Base-by-base conservation (phyloP, 352 stramenopile species). In the Phytopythium kandeliae region DNA sequence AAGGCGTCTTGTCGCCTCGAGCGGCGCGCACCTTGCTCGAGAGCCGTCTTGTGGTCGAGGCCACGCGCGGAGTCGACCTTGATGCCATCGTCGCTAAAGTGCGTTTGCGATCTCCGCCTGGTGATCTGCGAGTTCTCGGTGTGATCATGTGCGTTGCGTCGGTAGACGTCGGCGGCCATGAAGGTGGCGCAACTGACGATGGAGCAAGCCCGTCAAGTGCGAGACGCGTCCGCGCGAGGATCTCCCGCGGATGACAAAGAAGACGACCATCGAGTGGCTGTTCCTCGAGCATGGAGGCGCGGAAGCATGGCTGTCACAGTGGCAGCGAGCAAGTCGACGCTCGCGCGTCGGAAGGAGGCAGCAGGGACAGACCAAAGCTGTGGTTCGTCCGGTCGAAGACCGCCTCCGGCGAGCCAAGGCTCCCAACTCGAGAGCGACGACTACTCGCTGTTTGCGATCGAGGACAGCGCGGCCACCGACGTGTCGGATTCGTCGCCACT, bases 31-130 rank as follows among this genome's bases (percentile, higher is more conserved):
- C 71, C n/a, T 50, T 86, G 10, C 59, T 88, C 0, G 73, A 88
- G 17, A 82, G 57, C 31, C 71, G 63, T 1, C 51, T 91, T 9
- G 57, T 85, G 8, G 75, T 91, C 40, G 73, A 88, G 53, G 80
- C 77, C 24, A 86, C 85, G 30, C 75, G 75, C 22, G 67, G 67
- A 8, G 67, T 91, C 37, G 34, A 85, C 31, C 48, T 78, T 21
- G 50, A 57, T 16, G 52, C 61, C 21, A 65, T 88, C 51, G 49
- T 60, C 4, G 58, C 67, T n/a, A 68, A 85, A 21, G 77, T 89
- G 51, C 15, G 46, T 42, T 19, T 2, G 17, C 19, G 4, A 1
- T 12, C 15, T 9, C 5, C 28, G 28, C 10, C 10, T 33, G 5
- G 28, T 33, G 28, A 10, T 33, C 28, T 33, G 10, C 28, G 5